Percentiles rank a stretch among this genome's conserved stretches.
Evolutionary conservation across 768 basidiomycete genomes (phyloP).

Genomic region (Amanita brunnescens): DNA sequence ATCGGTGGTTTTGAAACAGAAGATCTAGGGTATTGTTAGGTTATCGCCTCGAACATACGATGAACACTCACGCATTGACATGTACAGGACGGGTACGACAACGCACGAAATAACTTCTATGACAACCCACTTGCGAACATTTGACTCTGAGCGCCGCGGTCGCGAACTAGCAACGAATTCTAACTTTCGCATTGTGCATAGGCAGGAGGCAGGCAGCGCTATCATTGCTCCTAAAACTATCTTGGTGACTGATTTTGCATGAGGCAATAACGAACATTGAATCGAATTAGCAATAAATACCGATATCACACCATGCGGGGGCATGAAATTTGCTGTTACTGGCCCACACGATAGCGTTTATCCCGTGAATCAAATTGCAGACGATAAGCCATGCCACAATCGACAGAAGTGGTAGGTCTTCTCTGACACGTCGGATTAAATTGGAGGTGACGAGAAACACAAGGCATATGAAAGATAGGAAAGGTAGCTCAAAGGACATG

Average conservation of each 20-base stretch:
- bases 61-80: constrained; percentile 44
- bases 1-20: constrained; percentile 53
- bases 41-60: neutral
- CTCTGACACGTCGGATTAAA: constrained; percentile 35
- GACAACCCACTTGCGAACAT: constrained; percentile 30
- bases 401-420: constrained; percentile 37
- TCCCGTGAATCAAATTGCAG: constrained; percentile 39
- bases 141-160: constrained; percentile 21
- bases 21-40: constrained; percentile 29
- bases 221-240: constrained; percentile 33
- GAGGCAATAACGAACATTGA: neutral
- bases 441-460: constrained; percentile 30
- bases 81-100: constrained; percentile 46
- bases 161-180: constrained; percentile 44
- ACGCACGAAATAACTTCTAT: constrained; percentile 43
- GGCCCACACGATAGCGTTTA: constrained; percentile 58
- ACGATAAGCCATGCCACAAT: constrained; percentile 44
- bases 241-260: neutral
- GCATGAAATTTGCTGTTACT: constrained; percentile 35
- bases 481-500: constrained; percentile 30
- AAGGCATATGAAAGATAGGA: constrained; percentile 37
- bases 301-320: constrained; percentile 72
- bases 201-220: constrained; percentile 49
- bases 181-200: constrained; percentile 48
- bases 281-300: constrained; percentile 23